These are phyloP conservation scores for Reutealis trisperma DNA, from an alignment of 345 rosid species.

Conservation along the genomic window DNA sequence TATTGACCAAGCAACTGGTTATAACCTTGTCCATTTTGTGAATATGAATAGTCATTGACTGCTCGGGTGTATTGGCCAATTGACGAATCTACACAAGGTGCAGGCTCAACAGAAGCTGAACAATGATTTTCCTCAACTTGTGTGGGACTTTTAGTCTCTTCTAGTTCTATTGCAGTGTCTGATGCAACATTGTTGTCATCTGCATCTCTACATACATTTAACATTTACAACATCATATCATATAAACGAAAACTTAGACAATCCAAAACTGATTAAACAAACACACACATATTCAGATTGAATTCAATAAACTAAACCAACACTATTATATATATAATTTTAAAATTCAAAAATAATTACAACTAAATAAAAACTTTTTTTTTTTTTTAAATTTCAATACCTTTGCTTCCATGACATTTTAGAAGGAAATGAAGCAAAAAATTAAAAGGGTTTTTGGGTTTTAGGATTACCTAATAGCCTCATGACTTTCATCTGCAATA, in stretches of 20 bases:
- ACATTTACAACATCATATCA: neutral
- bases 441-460: neutral
- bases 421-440: neutral
- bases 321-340: neutral
- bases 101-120: conserved; percentile 21
- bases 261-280: neutral
- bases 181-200: conserved; percentile 22
- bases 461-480: conserved; percentile 26
- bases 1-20: conserved; percentile 53
- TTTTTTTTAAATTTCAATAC: too few relatives aligned
- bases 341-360: too few relatives aligned
- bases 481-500: conserved; percentile 13
- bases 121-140: conserved; percentile 24
- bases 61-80: conserved; percentile 20
- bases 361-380: neutral
- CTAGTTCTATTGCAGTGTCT: conserved; percentile 14
- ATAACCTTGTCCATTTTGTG: conserved; percentile 41
- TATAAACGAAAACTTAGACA: neutral
- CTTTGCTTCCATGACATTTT: neutral
- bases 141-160: conserved; percentile 15
- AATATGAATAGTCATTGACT: conserved; percentile 13
- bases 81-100: conserved; percentile 22
- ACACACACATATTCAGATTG: neutral
- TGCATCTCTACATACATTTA: conserved; percentile 24
- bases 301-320: neutral